Percentiles rank a stretch among this genome's conserved stretches.
Conservation (phyloP, 192 early-diverging fungal genomes). For the Entrophospora sp. region DNA sequence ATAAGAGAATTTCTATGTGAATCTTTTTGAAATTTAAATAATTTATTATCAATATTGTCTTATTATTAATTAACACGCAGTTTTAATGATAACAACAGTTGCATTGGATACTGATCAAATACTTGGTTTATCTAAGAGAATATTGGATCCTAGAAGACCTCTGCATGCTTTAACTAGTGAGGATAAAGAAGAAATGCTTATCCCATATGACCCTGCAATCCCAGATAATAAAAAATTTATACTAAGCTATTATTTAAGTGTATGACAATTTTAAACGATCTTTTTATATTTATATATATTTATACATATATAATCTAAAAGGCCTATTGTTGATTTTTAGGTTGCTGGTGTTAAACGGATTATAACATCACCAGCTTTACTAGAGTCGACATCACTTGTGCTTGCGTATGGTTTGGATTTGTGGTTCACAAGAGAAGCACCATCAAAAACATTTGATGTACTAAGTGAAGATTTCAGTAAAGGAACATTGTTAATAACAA, state of each 20-base stretch:
- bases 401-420: constrained; percentile 84
- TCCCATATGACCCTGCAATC: constrained; percentile 65
- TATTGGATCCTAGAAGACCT: constrained; percentile 83
- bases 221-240: constrained; percentile 68
- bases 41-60: neutral
- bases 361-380: constrained; percentile 59
- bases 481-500: constrained; percentile 69
- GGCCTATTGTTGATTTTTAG: no score
- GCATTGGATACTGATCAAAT: constrained; percentile 48
- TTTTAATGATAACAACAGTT: constrained; percentile 29
- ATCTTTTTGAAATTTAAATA: constrained; percentile 1
- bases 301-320: no score
- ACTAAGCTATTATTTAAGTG: constrained; percentile 63
- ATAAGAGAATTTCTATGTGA: constrained; percentile 71
- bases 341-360: constrained; percentile 64
- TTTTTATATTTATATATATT: constrained; percentile 1
- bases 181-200: constrained; percentile 82
- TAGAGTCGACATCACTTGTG: constrained; percentile 93
- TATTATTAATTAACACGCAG: neutral
- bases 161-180: constrained; percentile 50
- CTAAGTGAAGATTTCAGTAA: constrained; percentile 91
- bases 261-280: constrained; percentile 16
- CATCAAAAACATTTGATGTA: constrained; percentile 88
- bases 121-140: constrained; percentile 57
- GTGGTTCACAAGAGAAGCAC: constrained; percentile 75